phyloP scores from a whole-genome alignment of 1,139 yeast genomes.

The Tardiomyces depauwii region DNA sequence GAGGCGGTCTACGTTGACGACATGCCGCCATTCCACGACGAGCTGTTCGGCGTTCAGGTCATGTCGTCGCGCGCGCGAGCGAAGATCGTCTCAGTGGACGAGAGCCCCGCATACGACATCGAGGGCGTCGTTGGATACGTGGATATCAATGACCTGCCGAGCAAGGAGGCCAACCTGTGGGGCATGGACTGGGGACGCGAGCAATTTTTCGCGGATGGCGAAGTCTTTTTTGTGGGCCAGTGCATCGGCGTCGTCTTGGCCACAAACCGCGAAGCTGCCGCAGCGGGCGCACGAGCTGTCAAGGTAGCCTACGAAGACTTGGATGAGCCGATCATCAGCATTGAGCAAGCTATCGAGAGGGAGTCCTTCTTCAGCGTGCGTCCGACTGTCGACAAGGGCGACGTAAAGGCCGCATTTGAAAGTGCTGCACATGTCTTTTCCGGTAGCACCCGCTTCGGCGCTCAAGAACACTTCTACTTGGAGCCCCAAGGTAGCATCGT shows the following conservation, averaged over 20 bases:
- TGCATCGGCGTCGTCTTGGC: conserved; percentile 35
- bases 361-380: conserved; percentile 28
- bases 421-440: conserved; percentile 27
- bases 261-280: conserved; percentile 28
- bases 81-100: conserved; percentile 29
- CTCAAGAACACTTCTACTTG: conserved; percentile 37
- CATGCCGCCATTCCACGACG: conserved; percentile 30
- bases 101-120: conserved; percentile 26
- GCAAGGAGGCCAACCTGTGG: conserved; percentile 28
- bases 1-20: conserved; percentile 36
- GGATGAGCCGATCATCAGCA: conserved; percentile 27
- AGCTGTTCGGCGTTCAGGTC: conserved; percentile 33
- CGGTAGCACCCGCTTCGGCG: conserved; percentile 31
- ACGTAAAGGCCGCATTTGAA: conserved; percentile 28
- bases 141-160: conserved; percentile 31
- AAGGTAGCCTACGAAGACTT: conserved; percentile 31
- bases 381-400: conserved; percentile 28
- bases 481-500: conserved; percentile 34
- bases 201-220: conserved; percentile 32
- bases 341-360: conserved; percentile 32
- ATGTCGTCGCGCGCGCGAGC: conserved; percentile 34
- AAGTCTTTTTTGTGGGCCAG: conserved; percentile 32
- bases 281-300: conserved; percentile 33
- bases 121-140: conserved; percentile 32
- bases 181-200: conserved; percentile 33